Base-by-base conservation (phyloP, 768 basidiomycete species). In the Lyophyllum semitale region DNA sequence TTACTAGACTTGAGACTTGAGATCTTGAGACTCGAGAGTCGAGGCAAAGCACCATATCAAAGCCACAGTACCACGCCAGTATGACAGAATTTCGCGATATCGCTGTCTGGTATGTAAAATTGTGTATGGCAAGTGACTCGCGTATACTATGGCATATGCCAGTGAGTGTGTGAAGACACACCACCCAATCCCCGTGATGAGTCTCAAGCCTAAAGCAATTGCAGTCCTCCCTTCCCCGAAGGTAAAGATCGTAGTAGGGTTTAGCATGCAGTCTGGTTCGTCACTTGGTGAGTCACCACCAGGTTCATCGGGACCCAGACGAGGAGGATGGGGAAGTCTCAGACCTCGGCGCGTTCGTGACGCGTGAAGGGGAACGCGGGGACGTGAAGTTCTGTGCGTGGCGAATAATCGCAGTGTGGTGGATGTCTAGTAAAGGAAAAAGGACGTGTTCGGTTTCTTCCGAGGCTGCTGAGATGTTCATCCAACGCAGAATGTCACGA, bases 371-470 rank as follows among this genome's bases (percentile, higher is more conserved):
- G n/a, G n/a, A n/a, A n/a, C n/a, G n/a, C n/a, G n/a, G 47, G 59
- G 63, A 65, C 50, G 46, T 32, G 25, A 45, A 48, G 40, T 62
- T 64, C 57, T 67, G 71, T 69, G 49, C 58, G 71, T 59, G 51
- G 64, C 71, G 72, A 77, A 73, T 69, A 62, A 26, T 74, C 73
- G 72, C 73, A 73, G 72, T 77, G 73, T 64, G 61, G 63, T 40
- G 57, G 37, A 30, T 5, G 11, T 30, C 5, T 30, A 30, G 29
- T 5, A 6, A 30, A 30, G 11, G 11, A n/a, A n/a, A n/a, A n/a
- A n/a, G n/a, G n/a, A n/a, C n/a, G n/a, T n/a, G n/a, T n/a, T n/a
- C n/a, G n/a, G n/a, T n/a, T n/a, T n/a, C n/a, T n/a, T n/a, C n/a
- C n/a, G n/a, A n/a, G n/a, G n/a, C n/a, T n/a, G n/a, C n/a, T n/a